These are phyloP conservation scores for Fusarium lyarnte DNA, from an alignment of 2,329 filamentous ascomycete genomes.

Conservation along the genomic window DNA sequence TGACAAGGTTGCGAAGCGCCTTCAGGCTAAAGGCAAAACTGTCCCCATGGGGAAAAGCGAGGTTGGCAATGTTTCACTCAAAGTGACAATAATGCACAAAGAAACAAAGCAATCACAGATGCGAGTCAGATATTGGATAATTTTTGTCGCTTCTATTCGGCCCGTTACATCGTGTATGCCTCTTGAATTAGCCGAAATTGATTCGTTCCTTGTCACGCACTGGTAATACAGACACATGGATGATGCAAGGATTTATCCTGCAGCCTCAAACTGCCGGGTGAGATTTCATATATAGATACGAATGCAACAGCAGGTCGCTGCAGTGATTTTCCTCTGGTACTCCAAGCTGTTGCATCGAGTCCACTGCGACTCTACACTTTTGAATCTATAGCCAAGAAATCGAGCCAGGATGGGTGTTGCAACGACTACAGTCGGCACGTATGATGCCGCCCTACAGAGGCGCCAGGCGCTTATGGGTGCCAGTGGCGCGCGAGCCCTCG, in stretches of 20 bases:
- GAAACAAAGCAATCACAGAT: neutral
- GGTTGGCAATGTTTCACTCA: neutral
- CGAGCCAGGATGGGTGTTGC: slow-evolving; percentile 17
- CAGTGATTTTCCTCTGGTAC: neutral
- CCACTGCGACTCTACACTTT: neutral
- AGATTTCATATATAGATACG: slow-evolving; percentile 1
- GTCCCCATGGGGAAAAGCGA: slow-evolving; percentile 3
- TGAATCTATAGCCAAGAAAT: neutral
- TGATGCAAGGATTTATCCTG: slow-evolving; percentile 11
- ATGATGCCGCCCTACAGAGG: slow-evolving; percentile 62
- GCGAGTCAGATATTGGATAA: no score
- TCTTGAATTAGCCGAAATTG: slow-evolving; percentile 10
- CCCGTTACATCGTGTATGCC: neutral
- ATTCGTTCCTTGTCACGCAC: neutral
- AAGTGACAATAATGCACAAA: neutral
- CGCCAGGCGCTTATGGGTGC: slow-evolving; percentile 64
- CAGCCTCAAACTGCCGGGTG: neutral
- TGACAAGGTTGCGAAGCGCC: neutral
- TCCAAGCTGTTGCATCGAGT: neutral
- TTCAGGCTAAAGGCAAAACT: slow-evolving; percentile 15
- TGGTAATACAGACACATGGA: neutral
- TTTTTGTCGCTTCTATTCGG: neutral
- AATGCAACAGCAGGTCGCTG: neutral
- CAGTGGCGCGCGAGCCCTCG: slow-evolving; percentile 60
- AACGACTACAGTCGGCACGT: slow-evolving; percentile 39